These are phyloP conservation scores for Jackrogersella minutella DNA, from an alignment of 495 filamentous ascomycete species.

Conservation along the genomic window DNA sequence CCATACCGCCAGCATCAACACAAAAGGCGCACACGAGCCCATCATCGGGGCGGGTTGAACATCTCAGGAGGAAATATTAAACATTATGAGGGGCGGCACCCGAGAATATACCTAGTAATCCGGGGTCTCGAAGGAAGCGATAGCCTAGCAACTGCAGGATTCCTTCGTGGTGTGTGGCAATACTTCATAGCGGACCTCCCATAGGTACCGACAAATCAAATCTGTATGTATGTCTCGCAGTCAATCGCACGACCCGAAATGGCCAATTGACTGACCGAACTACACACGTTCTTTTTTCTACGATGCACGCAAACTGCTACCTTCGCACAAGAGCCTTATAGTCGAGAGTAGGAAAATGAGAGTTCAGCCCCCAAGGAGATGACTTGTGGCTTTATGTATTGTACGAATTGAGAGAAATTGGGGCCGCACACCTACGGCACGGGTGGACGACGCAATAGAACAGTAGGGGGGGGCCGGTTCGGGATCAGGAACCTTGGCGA, in stretches of 20 bases:
- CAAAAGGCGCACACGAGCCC: conserved; percentile 39
- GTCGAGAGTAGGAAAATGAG: conserved; percentile 4
- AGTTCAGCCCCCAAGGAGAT: conserved; percentile 8
- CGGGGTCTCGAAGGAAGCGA: conserved; percentile 22
- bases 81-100: conserved; percentile 33
- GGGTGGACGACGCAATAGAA: conserved; percentile 31
- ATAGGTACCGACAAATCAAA: conserved; percentile 3
- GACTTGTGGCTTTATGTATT: conserved; percentile 19
- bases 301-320: conserved; percentile 12
- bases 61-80: conserved; percentile 37
- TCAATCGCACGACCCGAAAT: conserved; percentile 1
- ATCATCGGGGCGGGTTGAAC: conserved; percentile 44
- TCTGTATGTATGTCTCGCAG: neutral
- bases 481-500: conserved; percentile 25
- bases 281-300: conserved; percentile 1
- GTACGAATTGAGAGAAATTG: too few species aligned
- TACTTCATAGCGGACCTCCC: conserved; percentile 20
- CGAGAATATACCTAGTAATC: conserved; percentile 28
- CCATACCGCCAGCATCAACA: conserved; percentile 42
- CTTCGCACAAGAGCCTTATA: conserved; percentile 4
- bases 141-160: conserved; percentile 1
- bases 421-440: conserved; percentile 19
- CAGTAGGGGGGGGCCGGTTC: conserved; percentile 18
- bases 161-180: conserved; percentile 11
- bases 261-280: conserved; percentile 1